These are phyloP conservation scores for Aspergillus sp. DNA, from an alignment of 2,329 filamentous ascomycete genomes.

Conservation along the genomic window DNA sequence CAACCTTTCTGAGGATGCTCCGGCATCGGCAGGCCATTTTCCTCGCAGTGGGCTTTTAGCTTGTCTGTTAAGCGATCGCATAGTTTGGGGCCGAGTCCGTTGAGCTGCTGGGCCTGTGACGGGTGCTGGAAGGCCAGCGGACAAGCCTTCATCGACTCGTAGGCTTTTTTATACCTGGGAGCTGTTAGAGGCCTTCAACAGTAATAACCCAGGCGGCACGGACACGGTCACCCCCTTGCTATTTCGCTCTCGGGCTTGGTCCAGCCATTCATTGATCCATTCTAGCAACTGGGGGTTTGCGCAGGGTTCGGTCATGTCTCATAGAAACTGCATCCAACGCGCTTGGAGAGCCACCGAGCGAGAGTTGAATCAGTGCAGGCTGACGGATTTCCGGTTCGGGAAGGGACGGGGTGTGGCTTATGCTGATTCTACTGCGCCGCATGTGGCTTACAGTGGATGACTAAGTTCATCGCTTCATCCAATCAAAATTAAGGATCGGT, in stretches of 20 bases:
- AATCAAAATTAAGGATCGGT: neutral
- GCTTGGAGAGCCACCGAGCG: neutral
- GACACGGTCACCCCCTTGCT: conserved; percentile 55
- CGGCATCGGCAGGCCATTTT: conserved; percentile 61
- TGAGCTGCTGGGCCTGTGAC: conserved; percentile 61
- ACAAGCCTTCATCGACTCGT: conserved; percentile 66
- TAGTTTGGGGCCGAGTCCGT: conserved; percentile 63
- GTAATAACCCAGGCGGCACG: conserved; percentile 11
- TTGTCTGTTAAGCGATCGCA: conserved; percentile 59
- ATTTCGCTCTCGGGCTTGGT: conserved; percentile 58
- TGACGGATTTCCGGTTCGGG: neutral
- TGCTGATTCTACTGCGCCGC: no score
- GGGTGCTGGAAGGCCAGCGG: conserved; percentile 64
- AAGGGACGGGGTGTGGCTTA: neutral
- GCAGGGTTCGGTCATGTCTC: conserved; percentile 35
- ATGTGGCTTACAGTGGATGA: neutral
- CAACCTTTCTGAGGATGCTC: conserved; percentile 41
- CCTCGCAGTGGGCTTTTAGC: conserved; percentile 48
- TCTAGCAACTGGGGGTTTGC: conserved; percentile 61
- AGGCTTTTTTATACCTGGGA: conserved; percentile 62
- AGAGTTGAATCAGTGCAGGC: neutral
- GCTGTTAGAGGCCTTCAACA: no score
- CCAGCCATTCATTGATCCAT: conserved; percentile 72
- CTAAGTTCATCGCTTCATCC: neutral
- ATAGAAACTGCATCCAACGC: neutral